Evolutionary conservation across 2,329 filamentous ascomycete genomes (phyloP).

Genomic region (Blastomyces percursus): DNA sequence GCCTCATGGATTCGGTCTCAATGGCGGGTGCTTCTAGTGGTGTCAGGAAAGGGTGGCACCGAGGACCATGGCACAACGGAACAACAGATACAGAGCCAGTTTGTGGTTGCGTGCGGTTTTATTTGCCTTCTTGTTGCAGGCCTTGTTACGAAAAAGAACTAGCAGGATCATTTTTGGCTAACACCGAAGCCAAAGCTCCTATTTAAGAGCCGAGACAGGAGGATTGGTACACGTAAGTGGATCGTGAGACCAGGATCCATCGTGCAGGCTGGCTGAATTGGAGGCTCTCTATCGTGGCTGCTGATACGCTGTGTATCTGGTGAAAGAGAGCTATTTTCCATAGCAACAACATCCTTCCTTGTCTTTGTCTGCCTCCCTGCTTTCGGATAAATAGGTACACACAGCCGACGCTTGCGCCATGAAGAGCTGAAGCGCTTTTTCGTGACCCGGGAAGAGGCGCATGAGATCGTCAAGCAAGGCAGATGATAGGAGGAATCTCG

Average conservation of each 20-base stretch:
- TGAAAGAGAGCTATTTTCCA: not conserved
- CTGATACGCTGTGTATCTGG: not conserved
- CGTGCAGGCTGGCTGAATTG: not conserved
- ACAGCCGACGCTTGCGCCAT: not conserved
- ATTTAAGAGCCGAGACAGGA: not conserved
- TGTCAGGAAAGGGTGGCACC: not conserved
- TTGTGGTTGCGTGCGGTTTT: not conserved
- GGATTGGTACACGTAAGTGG: not conserved
- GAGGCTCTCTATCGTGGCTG: not conserved
- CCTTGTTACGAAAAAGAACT: not conserved
- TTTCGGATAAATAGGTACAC: constrained; percentile 3
- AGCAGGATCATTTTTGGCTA: not conserved
- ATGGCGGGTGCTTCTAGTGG: not conserved
- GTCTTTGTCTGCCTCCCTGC: not conserved
- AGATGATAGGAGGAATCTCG: not conserved
- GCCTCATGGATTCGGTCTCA: not conserved
- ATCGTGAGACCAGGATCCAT: not conserved
- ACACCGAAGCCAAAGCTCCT: not conserved
- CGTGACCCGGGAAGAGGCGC: not conserved
- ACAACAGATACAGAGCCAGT: not conserved
- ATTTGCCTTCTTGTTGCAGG: not conserved
- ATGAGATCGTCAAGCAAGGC: not conserved
- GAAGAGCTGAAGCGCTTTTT: not conserved
- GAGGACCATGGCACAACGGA: not conserved
- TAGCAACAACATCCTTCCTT: constrained; percentile 7